Evolutionary conservation across 1,284 basidiomycete genomes (phyloP).

Genomic region (Apiotrichum veenhuisii): DNA sequence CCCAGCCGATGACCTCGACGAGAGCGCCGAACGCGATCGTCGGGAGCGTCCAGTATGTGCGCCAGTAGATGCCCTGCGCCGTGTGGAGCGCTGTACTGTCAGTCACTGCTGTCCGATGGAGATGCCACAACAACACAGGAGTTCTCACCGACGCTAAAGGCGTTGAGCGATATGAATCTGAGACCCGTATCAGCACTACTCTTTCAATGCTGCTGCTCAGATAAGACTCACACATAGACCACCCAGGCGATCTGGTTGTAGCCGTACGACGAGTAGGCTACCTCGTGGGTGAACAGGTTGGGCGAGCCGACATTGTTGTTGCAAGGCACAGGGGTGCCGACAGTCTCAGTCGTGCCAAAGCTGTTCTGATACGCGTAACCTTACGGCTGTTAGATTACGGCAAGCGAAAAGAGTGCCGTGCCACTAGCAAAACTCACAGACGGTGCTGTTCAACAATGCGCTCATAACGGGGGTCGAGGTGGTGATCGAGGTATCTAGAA

Average conservation of each 20-base stretch:
- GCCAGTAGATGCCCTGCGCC: slow-evolving; percentile 24
- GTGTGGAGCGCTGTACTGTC: slow-evolving; percentile 25
- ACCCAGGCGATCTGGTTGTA: slow-evolving; percentile 14
- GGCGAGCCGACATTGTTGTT: slow-evolving; percentile 26
- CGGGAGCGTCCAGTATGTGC: slow-evolving; percentile 33
- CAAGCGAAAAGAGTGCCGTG: too few relatives aligned
- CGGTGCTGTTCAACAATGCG: too few relatives aligned
- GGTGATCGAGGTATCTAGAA: too few relatives aligned
- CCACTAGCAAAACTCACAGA: too few relatives aligned
- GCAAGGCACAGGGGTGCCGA: slow-evolving; percentile 16
- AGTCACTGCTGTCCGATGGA: too few relatives aligned
- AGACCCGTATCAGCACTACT: too few relatives aligned
- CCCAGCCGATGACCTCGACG: slow-evolving; percentile 15
- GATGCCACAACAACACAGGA: too few relatives aligned
- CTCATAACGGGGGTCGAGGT: too few relatives aligned
- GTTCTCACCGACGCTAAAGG: not conserved
- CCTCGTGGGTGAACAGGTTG: slow-evolving; percentile 21
- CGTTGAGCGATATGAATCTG: slow-evolving; percentile 1
- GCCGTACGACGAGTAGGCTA: slow-evolving; percentile 26
- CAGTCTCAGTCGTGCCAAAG: not conserved
- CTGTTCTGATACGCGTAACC: not conserved
- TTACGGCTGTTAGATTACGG: too few relatives aligned
- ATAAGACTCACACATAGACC: not conserved
- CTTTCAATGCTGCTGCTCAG: too few relatives aligned
- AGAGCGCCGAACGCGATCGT: slow-evolving; percentile 27